These are phyloP conservation scores for Cinnamomum chago DNA, from an alignment of 164 flowering plant genomes.

Conservation along the genomic window DNA sequence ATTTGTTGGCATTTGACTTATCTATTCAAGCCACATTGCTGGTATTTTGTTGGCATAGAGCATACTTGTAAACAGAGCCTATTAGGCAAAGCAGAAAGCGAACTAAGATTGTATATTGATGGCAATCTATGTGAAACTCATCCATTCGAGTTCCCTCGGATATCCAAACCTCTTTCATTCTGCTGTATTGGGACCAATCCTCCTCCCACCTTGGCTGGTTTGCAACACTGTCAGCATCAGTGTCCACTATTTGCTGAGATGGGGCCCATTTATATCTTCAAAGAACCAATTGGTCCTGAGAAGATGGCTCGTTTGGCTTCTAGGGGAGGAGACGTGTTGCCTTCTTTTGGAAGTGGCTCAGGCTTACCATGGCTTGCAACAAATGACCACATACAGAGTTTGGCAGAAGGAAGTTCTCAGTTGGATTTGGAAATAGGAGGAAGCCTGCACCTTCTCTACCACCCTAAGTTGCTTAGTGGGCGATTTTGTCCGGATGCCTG, in stretches of 20 bases:
- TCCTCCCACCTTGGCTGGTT: conserved; percentile 98
- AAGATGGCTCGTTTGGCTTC: conserved; percentile 85
- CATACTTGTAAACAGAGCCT: conserved; percentile 81
- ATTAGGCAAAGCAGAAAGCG: conserved; percentile 92
- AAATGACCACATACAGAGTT: conserved; percentile 50
- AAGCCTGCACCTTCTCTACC: conserved; percentile 82
- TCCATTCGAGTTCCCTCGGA: conserved; percentile 91
- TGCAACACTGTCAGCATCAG: conserved; percentile 95
- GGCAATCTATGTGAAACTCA: conserved; percentile 86
- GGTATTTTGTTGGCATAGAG: conserved; percentile 97
- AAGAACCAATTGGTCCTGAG: conserved; percentile 93
- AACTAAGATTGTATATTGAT: conserved; percentile 84
- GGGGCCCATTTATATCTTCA: conserved; percentile 96
- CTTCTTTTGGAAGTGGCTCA: conserved; percentile 86
- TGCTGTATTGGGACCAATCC: conserved; percentile 99
- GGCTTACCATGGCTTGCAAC: conserved; percentile 85
- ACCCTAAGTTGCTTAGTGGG: conserved; percentile 87
- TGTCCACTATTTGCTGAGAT: conserved; percentile 99
- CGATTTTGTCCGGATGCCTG: conserved; percentile 99
- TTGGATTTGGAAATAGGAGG: conserved; percentile 91
- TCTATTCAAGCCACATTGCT: conserved; percentile 96
- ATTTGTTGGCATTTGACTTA: conserved; percentile 93
- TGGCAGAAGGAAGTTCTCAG: conserved; percentile 70
- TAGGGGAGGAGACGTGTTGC: conserved; percentile 93
- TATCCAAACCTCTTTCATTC: conserved; percentile 93